These are phyloP conservation scores for Leccinum boreale DNA, from an alignment of 768 basidiomycete species.

Conservation along the genomic window DNA sequence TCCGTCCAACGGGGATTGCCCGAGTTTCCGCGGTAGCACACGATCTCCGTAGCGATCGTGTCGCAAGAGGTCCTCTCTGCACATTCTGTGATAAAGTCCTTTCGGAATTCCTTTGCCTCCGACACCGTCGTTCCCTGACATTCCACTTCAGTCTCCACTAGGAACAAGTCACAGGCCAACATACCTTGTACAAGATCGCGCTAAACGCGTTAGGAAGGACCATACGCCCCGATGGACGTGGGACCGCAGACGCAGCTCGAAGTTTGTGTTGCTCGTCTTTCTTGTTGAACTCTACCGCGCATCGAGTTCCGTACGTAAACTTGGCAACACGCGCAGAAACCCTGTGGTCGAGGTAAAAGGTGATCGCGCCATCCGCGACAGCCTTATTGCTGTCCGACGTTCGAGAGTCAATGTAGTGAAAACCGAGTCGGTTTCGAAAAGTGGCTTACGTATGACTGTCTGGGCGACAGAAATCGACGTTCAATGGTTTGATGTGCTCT, in stretches of 20 bases:
- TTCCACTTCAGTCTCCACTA: neutral
- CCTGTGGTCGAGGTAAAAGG: slow-evolving; percentile 42
- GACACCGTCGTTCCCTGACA: slow-evolving; percentile 28
- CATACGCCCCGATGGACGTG: slow-evolving; percentile 32
- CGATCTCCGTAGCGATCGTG: slow-evolving; percentile 28
- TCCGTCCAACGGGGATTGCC: slow-evolving; percentile 29
- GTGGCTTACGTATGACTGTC: slow-evolving; percentile 46
- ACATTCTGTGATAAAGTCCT: slow-evolving; percentile 31
- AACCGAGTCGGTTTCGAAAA: slow-evolving; percentile 3
- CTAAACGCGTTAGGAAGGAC: slow-evolving; percentile 33
- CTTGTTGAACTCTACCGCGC: slow-evolving; percentile 29
- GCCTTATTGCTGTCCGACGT: slow-evolving; percentile 40
- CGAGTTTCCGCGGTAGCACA: slow-evolving; percentile 27
- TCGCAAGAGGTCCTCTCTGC: slow-evolving; percentile 27
- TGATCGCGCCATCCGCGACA: slow-evolving; percentile 44
- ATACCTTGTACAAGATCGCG: slow-evolving; percentile 29
- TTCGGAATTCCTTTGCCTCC: slow-evolving; percentile 31
- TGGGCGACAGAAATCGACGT: slow-evolving; percentile 45
- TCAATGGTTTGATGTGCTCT: slow-evolving; percentile 30
- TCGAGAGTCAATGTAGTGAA: neutral
- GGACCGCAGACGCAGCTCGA: slow-evolving; percentile 26
- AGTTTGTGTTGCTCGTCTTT: slow-evolving; percentile 27
- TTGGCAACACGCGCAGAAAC: slow-evolving; percentile 39
- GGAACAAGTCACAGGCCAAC: neutral
- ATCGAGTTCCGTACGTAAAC: slow-evolving; percentile 37